Conservation (phyloP, 2,329 filamentous ascomycete species). For the Emergomyces pasteurianus region DNA sequence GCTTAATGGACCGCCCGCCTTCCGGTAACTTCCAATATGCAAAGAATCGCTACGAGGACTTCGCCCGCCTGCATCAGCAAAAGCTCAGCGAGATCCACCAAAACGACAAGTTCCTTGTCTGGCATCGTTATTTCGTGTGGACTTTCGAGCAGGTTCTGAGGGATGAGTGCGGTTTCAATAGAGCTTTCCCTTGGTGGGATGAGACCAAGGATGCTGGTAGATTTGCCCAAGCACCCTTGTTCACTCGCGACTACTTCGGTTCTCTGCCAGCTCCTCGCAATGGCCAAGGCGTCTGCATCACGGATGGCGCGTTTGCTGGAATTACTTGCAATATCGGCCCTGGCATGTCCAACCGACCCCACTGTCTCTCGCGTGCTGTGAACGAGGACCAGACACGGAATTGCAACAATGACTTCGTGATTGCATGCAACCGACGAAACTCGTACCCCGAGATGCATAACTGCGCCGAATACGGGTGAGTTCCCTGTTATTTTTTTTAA, state of each 20-base stretch:
- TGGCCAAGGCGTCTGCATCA: constrained; percentile 1
- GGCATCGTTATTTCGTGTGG: constrained; percentile 9
- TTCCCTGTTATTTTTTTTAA: not conserved
- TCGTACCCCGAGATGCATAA: not conserved
- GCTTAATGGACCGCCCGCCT: not conserved
- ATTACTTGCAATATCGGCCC: constrained; percentile 4
- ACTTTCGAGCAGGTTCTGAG: constrained; percentile 9
- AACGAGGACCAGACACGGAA: not conserved
- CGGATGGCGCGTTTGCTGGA: not conserved
- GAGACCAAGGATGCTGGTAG: constrained; percentile 3
- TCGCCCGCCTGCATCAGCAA: constrained; percentile 2
- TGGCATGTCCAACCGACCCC: not conserved
- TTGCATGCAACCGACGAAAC: not conserved
- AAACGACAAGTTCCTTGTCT: constrained; percentile 1
- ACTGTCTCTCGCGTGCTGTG: constrained; percentile 1
- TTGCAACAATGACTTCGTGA: constrained; percentile 1
- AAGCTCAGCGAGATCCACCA: not conserved
- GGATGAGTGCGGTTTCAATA: constrained; percentile 10
- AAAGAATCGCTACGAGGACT: constrained; percentile 2
- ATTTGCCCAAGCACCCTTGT: constrained; percentile 1
- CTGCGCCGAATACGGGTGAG: constrained; percentile 2
- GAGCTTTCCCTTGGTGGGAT: constrained; percentile 2
- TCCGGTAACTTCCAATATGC: not conserved
- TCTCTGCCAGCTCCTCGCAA: not conserved
- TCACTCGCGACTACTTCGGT: constrained; percentile 2